Conservation (phyloP, 2,329 filamentous ascomycete species). For the Periconia sp. region DNA sequence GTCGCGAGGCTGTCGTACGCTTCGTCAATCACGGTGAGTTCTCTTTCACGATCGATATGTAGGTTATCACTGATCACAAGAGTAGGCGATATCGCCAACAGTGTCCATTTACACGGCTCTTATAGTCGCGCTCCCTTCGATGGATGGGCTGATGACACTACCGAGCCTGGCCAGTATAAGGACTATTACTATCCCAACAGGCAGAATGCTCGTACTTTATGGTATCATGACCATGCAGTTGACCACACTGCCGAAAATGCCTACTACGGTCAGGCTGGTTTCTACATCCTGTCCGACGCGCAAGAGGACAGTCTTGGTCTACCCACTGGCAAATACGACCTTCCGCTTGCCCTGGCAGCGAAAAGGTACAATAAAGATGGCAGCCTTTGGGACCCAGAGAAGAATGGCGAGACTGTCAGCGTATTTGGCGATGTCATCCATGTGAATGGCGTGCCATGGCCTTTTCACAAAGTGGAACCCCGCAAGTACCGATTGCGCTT, state of each 20-base stretch:
- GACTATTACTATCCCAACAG: slow-evolving; percentile 66
- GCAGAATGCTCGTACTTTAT: slow-evolving; percentile 58
- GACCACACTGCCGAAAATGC: slow-evolving; percentile 59
- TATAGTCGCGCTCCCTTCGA: slow-evolving; percentile 53
- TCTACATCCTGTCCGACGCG: slow-evolving; percentile 61
- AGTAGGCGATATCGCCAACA: slow-evolving; percentile 48
- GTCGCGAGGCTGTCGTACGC: slow-evolving; percentile 59
- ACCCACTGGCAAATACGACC: slow-evolving; percentile 60
- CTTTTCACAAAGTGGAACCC: slow-evolving; percentile 61
- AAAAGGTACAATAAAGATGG: slow-evolving; percentile 61
- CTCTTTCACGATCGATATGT: too few relatives aligned
- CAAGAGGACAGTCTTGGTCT: slow-evolving; percentile 57
- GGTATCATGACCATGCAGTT: slow-evolving; percentile 55
- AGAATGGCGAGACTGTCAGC: slow-evolving; percentile 49
- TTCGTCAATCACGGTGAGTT: slow-evolving; percentile 54
- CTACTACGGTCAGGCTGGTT: slow-evolving; percentile 64
- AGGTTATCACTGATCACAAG: slow-evolving; percentile 3
- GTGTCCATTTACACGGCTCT: slow-evolving; percentile 62
- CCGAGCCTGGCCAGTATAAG: slow-evolving; percentile 59
- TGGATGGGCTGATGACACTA: slow-evolving; percentile 60
- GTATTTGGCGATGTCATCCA: slow-evolving; percentile 63
- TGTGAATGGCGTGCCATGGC: slow-evolving; percentile 66
- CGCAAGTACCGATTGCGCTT: slow-evolving; percentile 65
- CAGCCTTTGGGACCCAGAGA: slow-evolving; percentile 52
- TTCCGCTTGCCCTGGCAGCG: slow-evolving; percentile 58